Base-by-base conservation (phyloP, 2,329 filamentous ascomycete genomes). In the Colletotrichum sp. region DNA sequence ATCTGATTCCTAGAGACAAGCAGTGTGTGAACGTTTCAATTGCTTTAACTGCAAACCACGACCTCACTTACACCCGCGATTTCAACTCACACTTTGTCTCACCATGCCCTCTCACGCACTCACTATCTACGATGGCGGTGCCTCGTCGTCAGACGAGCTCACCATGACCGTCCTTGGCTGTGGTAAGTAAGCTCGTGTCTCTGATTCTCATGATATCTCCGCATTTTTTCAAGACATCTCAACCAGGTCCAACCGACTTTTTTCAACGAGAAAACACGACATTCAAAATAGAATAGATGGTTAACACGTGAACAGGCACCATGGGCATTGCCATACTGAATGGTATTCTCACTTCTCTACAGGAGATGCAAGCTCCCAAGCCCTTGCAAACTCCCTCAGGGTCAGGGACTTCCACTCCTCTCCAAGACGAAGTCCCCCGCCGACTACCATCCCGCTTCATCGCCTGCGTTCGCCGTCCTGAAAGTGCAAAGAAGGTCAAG, bases 261-360 rank as follows among this genome's bases (percentile, higher is more conserved):
- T 49, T 24, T n/a, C n/a, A 52, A 52, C 44, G 10, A 18, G 71
- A 70, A 12, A 39, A 28, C 21, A 49, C 13, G 34, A 6, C 9
- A 60, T 9, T 18, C 36, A 60, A 52, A 36, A 9, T 21, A 6
- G 6, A 13, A 18, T 44, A 59, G 12, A 39, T 36, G 12, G 65
- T 75, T 81, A 59, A 80, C 69, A 8, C 32, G 4, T 6, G 12
- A 49, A 44, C 80, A 96, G 94, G 95, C 79, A 96, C 93, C 69
- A 95, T 98, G 92, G 95, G 95, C 75, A 95, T 95, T 76, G 95
- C 95, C 74, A 96, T 98, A 79, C 91, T 98, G 73, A 93, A 91
- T 71, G 95, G 95, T 78, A 93, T 98, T 81, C 90, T 98, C 79
- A 88, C 91, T 76, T 95, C 94, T 13, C 89, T 97, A 60, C 87